phyloP scores from a whole-genome alignment of 805 yeast genomes.

The Lachancea mirantina region DNA sequence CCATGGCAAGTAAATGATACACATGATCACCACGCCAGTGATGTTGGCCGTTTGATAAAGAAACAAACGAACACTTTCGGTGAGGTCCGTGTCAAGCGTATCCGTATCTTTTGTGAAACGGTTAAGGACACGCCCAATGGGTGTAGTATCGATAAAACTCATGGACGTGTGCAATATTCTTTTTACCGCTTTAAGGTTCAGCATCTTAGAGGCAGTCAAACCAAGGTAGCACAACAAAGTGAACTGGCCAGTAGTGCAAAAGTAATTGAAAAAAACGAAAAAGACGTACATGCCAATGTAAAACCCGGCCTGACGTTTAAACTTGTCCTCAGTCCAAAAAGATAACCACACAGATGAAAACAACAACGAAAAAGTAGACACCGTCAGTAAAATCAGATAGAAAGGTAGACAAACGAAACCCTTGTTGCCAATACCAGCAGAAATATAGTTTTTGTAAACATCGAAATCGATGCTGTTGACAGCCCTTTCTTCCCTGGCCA shows the following conservation, averaged over 20 bases:
- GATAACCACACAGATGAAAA: constrained; percentile 59
- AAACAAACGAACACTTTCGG: constrained; percentile 59
- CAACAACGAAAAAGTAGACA: constrained; percentile 26
- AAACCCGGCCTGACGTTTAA: constrained; percentile 42
- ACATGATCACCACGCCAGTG: constrained; percentile 58
- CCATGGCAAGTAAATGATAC: constrained; percentile 72
- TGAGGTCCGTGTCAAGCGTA: constrained; percentile 70
- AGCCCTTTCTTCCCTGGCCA: constrained; percentile 50
- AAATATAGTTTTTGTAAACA: constrained; percentile 46
- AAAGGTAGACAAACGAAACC: constrained; percentile 19
- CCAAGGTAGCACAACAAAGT: constrained; percentile 34
- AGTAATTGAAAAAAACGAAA: constrained; percentile 41
- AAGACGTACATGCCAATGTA: constrained; percentile 74
- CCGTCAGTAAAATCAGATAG: constrained; percentile 19
- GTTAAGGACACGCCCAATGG: constrained; percentile 78
- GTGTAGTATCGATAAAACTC: constrained; percentile 79
- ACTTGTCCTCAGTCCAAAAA: constrained; percentile 66
- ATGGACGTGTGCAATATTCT: constrained; percentile 70
- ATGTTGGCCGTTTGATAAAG: constrained; percentile 47
- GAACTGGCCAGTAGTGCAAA: constrained; percentile 35
- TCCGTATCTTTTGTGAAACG: constrained; percentile 87
- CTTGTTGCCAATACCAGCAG: constrained; percentile 47
- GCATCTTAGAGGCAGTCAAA: constrained; percentile 44
- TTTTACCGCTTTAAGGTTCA: constrained; percentile 56
- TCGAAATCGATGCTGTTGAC: constrained; percentile 44